Evolutionary conservation across 73 alveolate species (phyloP), one percentile per base, ranked within the genome.

Genomic region (Uronychia setigera): DNA sequence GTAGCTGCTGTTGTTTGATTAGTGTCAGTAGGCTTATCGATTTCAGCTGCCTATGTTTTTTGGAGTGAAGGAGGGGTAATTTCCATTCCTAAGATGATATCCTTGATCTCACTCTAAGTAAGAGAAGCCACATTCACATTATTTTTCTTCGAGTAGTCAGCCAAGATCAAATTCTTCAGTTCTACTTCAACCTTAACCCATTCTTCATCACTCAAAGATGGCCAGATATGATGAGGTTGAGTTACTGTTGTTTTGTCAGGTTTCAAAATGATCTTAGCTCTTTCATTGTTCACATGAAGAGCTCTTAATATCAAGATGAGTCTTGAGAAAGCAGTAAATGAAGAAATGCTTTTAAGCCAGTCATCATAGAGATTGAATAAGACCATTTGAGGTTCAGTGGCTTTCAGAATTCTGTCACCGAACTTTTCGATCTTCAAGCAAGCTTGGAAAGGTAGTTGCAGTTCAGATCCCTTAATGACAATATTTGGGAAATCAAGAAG

Each of bases 161-260:
- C 99, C 77, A 99, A 88, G 89, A 99, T 98, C 82, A 99, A 94
- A 81, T 99, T 99, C 94, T 98, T 99, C 80, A 99, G 95, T 94
- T 98, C 99, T 59, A 97, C 99, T 97, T 99, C 99, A 29, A 99
- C 99, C 82, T 98, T 98, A 57, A 98, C 99, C 99, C 99, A 99
- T 96, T 99, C 99, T 78, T 98, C 99, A 82, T 94, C 99, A 33
- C 99, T 93, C 60, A 99, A 96, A 89, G 97, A 96, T 58, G 99
- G 99, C 99, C 99, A 99, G 76, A 99, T 96, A 90, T 99, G 99
- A 86, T 98, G 98, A 5, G 99, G 99, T 88, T 95, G 91, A 46
- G 99, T 99, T 33, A 97, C 97, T 29, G 97, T 96, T 81, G 97
- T 91, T 94, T 96, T 96, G 91, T 97, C 98, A 0, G 99, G 99